A percentile compares a stretch with the other conserved stretches of the same genome.
These are phyloP conservation scores for Amaranthus palmeri DNA, from an alignment of 148 eudicot genomes.

Conservation along the genomic window DNA sequence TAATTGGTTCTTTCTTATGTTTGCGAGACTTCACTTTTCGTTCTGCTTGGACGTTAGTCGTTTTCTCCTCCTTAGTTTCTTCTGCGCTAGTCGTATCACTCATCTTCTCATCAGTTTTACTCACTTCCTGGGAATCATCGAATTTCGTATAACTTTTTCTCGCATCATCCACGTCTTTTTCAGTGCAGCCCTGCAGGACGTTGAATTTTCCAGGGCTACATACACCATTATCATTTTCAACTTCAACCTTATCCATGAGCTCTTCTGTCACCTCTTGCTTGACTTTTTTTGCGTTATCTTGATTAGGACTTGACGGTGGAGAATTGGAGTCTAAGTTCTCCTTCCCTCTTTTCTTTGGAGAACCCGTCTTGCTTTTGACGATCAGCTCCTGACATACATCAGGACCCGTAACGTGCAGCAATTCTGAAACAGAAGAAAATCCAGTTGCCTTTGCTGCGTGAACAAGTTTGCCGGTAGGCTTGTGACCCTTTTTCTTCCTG, in stretches of 20 bases:
- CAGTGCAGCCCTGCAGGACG: constrained; percentile 1
- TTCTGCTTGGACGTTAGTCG: constrained; percentile 9
- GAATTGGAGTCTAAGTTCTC: constrained; percentile 38
- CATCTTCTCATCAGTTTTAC: constrained; percentile 16
- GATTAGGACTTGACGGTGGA: constrained; percentile 21
- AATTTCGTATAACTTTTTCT: constrained; percentile 19
- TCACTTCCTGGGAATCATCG: constrained; percentile 15
- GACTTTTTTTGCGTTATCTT: constrained; percentile 37
- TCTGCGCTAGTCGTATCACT: background rate
- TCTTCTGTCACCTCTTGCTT: constrained; percentile 19
- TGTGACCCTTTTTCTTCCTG: constrained; percentile 80
- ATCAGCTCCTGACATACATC: constrained; percentile 25
- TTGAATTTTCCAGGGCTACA: constrained; percentile 22
- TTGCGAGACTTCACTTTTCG: constrained; percentile 16
- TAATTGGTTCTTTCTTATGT: constrained; percentile 9
- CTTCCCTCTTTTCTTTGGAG: constrained; percentile 46
- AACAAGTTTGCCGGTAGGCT: constrained; percentile 73
- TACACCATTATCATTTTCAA: constrained; percentile 9
- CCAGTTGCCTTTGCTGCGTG: constrained; percentile 82
- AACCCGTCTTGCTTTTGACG: constrained; percentile 20
- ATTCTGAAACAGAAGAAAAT: constrained; percentile 77
- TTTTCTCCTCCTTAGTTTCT: constrained; percentile 21
- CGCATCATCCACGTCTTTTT: constrained; percentile 11
- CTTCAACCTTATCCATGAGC: constrained; percentile 22
- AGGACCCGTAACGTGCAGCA: constrained; percentile 53